Percentiles rank a stretch among this genome's conserved stretches.
Evolutionary conservation across 225 moss, liverwort and hornwort species (phyloP).

Genomic region (Takakia lepidozioides): DNA sequence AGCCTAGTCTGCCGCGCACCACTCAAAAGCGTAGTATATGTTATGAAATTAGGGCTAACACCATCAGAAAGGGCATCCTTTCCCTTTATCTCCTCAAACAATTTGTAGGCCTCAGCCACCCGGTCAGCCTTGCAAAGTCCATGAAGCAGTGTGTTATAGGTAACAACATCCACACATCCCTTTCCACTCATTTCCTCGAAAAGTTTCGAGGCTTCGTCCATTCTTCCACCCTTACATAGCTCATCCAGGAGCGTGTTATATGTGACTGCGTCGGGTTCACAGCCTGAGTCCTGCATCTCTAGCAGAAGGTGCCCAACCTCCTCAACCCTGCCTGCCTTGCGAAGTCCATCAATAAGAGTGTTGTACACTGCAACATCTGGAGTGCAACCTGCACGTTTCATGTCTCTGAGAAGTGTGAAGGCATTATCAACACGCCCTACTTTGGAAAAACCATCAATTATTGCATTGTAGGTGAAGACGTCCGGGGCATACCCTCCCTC

Average conservation of each 20-base stretch:
- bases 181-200: slow-evolving; percentile 54
- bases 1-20: slow-evolving; percentile 39
- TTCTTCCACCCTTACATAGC: slow-evolving; percentile 37
- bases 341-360: slow-evolving; percentile 56
- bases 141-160: slow-evolving; percentile 52
- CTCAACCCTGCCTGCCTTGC: slow-evolving; percentile 37
- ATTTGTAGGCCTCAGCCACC: slow-evolving; percentile 37
- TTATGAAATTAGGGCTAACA: slow-evolving; percentile 41
- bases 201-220: slow-evolving; percentile 49
- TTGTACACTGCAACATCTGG: slow-evolving; percentile 50
- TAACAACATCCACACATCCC: slow-evolving; percentile 36
- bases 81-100: slow-evolving; percentile 45
- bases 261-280: slow-evolving; percentile 55
- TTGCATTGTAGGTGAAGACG: slow-evolving; percentile 38
- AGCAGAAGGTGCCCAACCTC: slow-evolving; percentile 36
- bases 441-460: slow-evolving; percentile 46
- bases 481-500: slow-evolving; percentile 46
- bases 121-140: slow-evolving; percentile 47
- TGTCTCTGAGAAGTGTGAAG: slow-evolving; percentile 41
- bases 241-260: slow-evolving; percentile 62
- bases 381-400: slow-evolving; percentile 42
- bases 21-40: slow-evolving; percentile 46
- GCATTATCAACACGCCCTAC: slow-evolving; percentile 28
- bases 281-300: slow-evolving; percentile 47
- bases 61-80: slow-evolving; percentile 14